phyloP scores from a whole-genome alignment of 192 early-diverging fungal species.

The Haplosporangium gracile region DNA sequence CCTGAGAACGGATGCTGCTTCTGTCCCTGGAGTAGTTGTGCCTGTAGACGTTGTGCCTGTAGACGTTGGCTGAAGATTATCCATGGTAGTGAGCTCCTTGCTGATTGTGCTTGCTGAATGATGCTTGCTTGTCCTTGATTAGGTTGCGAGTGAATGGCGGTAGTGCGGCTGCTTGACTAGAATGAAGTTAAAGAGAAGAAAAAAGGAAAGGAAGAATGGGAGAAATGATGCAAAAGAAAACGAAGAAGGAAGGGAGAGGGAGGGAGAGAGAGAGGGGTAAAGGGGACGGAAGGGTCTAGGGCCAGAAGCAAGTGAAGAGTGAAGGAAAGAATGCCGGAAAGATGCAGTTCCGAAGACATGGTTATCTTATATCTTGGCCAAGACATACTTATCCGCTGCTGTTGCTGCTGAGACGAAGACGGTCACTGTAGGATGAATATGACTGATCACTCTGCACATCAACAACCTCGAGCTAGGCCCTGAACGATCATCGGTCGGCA shows the following conservation, averaged over 20 bases:
- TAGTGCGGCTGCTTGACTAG: not conserved
- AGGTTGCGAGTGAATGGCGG: not conserved
- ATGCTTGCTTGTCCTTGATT: not conserved
- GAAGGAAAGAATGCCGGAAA: too few species aligned
- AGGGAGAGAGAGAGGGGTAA: not conserved
- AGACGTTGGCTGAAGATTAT: not conserved
- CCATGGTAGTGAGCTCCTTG: not conserved
- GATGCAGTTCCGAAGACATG: too few species aligned
- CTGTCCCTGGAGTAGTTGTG: not conserved
- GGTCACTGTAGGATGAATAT: too few species aligned
- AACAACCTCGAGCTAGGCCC: too few species aligned
- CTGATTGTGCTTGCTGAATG: too few species aligned
- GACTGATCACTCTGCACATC: too few species aligned
- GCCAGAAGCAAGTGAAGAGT: not conserved
- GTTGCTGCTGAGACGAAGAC: too few species aligned
- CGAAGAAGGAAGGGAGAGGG: not conserved
- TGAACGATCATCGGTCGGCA: too few species aligned
- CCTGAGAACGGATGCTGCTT: not conserved
- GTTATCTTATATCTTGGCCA: too few species aligned
- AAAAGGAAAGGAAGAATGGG: not conserved
- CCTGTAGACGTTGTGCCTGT: not conserved
- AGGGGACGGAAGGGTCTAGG: not conserved
- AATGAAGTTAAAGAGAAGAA: not conserved
- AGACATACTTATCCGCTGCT: too few species aligned
- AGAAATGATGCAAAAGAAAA: not conserved